Evolutionary conservation across 257 asterid genomes (phyloP), one percentile per base, ranked within the genome.

Genomic region (Capsicum rhomboideum): DNA sequence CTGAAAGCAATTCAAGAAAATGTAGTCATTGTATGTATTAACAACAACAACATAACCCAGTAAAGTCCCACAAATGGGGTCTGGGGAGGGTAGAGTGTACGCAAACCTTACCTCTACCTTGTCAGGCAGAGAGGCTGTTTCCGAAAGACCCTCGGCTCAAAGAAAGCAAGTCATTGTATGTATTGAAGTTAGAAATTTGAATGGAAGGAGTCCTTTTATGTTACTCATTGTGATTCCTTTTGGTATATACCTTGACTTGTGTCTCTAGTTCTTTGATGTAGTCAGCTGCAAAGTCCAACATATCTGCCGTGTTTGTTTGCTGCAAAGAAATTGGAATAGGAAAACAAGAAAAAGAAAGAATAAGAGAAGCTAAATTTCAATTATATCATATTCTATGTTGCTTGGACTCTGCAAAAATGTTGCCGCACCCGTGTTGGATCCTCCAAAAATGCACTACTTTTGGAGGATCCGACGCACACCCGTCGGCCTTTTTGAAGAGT

Each of bases 241-340:
- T 14, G 26, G 34, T 49, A 82, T 49, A 9, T 85, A 93, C 99
- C 98, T 90, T 90, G 69, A 94, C 87, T 93, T 92, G 92, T 66
- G 53, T 84, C 68, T 95, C 97, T 50, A 95, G 98, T 84, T 91
- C 97, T 93, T 94, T 95, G 61, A 95, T 95, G 91, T 95, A 93
- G 83, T 95, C 98, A 40, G 92, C 97, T 20, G 98, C 99, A 77
- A 94, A 91, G 88, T 95, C 99, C 93, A 95, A 87, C 99, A 95
- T 95, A 88, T 93, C 99, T 11, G 97, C 85, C n/a, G 98, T 95
- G 85, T 90, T 92, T 58, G 98, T 93, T 92, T 95, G 98, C 99
- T 95, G 93, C 49, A 83, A 86, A 83, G 68, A 80, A 17, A 31
- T 44, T 28, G 16, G 37, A 82, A 82, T 66, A 28, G n/a, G 29